Conservation (phyloP, 106 monocot genomes). For the Dioscorea dumetorum region DNA sequence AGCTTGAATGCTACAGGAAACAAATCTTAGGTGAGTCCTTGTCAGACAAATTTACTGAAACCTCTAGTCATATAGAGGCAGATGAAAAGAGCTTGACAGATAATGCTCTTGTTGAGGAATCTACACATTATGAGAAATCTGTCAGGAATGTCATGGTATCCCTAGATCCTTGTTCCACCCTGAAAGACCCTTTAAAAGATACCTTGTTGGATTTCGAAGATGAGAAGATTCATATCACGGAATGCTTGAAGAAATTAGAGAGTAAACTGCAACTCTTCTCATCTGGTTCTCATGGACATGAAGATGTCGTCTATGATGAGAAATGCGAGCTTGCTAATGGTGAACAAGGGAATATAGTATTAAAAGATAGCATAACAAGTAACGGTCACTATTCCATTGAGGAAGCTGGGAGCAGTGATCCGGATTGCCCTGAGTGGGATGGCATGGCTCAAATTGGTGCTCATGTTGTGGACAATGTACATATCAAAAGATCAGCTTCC, state of each 20-base stretch:
- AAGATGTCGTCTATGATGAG: constrained; percentile 13
- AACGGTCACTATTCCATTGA: constrained; percentile 11
- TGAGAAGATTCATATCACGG: constrained; percentile 52
- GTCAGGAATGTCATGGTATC: background rate
- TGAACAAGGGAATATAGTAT: background rate
- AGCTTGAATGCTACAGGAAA: constrained; percentile 38
- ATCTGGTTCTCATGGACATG: constrained; percentile 6
- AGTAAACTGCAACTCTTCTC: constrained; percentile 41
- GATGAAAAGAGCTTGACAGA: background rate
- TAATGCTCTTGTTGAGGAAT: background rate
- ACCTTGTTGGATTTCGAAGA: constrained; percentile 42
- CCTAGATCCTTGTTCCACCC: background rate
- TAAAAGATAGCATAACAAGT: background rate
- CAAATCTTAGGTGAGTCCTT: constrained; percentile 12
- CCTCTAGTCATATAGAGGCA: constrained; percentile 2
- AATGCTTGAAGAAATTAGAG: constrained; percentile 51
- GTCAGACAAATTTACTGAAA: background rate
- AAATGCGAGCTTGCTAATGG: constrained; percentile 2
- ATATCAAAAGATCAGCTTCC: background rate
- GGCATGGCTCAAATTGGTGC: background rate
- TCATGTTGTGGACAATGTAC: background rate
- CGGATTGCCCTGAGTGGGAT: background rate
- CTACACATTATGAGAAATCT: background rate
- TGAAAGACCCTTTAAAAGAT: background rate
- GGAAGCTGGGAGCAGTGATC: constrained; percentile 2